These are phyloP conservation scores for Dactylellina parvicollis DNA, from an alignment of 2,329 filamentous ascomycete species.

Conservation along the genomic window DNA sequence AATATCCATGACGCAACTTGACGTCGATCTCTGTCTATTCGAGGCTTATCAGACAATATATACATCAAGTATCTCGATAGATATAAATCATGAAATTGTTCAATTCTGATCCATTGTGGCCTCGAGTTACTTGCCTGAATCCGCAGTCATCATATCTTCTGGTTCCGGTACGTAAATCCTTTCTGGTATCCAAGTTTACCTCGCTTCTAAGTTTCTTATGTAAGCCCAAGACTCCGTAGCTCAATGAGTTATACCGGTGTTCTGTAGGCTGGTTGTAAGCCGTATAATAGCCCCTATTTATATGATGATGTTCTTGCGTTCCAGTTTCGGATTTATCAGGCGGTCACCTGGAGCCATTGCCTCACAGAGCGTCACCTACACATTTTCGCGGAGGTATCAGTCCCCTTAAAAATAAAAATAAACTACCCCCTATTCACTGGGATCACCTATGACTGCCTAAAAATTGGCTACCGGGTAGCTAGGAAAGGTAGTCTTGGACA, in stretches of 20 bases:
- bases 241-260: background rate
- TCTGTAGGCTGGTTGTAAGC: background rate
- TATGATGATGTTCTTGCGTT: background rate
- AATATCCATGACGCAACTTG: background rate
- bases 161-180: background rate
- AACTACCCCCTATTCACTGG: too few relatives aligned
- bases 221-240: too few relatives aligned
- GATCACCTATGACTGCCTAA: background rate
- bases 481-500: background rate
- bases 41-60: background rate
- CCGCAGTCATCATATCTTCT: background rate
- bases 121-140: background rate
- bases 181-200: background rate
- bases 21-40: background rate
- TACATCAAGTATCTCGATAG: conserved; percentile 2
- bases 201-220: too few relatives aligned
- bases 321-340: background rate
- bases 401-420: background rate
- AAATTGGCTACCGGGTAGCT: background rate
- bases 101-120: background rate
- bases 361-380: background rate
- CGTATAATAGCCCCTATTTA: background rate
- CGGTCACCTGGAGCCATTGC: background rate
- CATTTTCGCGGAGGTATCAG: background rate
- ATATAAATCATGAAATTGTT: background rate